Percentiles rank a stretch among this genome's conserved stretches.
These are phyloP conservation scores for Calonectria fujianensis DNA, from an alignment of 2,329 filamentous ascomycete species.

Conservation along the genomic window DNA sequence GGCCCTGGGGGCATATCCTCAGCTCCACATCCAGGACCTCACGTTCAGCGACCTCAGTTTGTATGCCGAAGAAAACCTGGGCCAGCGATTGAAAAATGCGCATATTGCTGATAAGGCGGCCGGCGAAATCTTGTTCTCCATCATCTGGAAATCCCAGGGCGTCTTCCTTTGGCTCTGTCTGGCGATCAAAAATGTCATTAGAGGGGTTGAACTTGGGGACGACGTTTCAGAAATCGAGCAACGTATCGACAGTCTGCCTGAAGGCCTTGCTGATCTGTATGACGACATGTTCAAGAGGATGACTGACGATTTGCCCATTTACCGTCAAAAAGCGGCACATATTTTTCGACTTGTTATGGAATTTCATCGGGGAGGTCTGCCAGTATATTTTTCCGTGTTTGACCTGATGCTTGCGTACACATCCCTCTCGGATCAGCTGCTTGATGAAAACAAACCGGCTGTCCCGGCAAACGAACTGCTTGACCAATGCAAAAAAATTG, in stretches of 20 bases:
- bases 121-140: neutral
- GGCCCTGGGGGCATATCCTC: neutral
- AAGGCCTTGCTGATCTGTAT: slow-evolving; percentile 13
- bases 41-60: neutral
- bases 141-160: slow-evolving; percentile 18
- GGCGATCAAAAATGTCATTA: slow-evolving; percentile 1
- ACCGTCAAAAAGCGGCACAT: slow-evolving; percentile 11
- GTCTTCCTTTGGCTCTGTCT: slow-evolving; percentile 34
- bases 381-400: neutral
- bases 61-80: neutral
- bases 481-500: neutral
- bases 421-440: neutral
- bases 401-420: slow-evolving; percentile 13
- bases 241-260: slow-evolving; percentile 5
- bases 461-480: neutral
- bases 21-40: slow-evolving; percentile 29
- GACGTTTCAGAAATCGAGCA: neutral
- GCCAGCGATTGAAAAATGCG: neutral
- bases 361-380: neutral
- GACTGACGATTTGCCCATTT: slow-evolving; percentile 19
- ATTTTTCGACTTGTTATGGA: slow-evolving; percentile 1
- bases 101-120: neutral
- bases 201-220: slow-evolving; percentile 22
- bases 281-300: slow-evolving; percentile 35
- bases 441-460: neutral